A percentile compares a stretch with the other conserved stretches of the same genome.
phyloP scores from a whole-genome alignment of 331 rosid species.

The Acacia concinna region DNA sequence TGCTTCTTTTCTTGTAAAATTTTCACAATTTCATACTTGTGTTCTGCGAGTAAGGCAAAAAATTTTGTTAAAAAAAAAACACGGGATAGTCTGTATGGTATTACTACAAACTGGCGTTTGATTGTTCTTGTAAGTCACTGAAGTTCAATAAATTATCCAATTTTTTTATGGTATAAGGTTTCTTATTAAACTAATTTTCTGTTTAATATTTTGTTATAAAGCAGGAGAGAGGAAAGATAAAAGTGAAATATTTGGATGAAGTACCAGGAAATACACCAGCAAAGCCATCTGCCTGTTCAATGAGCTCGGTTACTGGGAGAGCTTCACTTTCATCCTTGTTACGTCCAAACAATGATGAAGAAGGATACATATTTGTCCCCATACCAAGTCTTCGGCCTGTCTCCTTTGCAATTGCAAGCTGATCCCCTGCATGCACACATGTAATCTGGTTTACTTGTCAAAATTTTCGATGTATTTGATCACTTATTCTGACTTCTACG shows the following conservation, averaged over 20 bases:
- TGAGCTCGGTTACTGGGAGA: constrained; percentile 75
- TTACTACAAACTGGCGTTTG: not conserved
- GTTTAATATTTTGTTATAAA: not conserved
- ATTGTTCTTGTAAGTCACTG: not conserved
- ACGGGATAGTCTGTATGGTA: constrained; percentile 6
- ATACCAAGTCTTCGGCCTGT: constrained; percentile 89
- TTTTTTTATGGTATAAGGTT: not conserved
- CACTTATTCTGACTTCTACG: not conserved
- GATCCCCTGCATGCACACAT: constrained; percentile 58
- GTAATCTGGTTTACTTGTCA: not conserved
- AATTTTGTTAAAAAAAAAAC: constrained; percentile 22
- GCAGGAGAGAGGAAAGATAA: not conserved
- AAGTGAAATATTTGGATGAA: constrained; percentile 3
- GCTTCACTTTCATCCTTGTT: constrained; percentile 66
- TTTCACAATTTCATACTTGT: constrained; percentile 69
- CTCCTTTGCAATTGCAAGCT: constrained; percentile 85
- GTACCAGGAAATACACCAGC: constrained; percentile 95
- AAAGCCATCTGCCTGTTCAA: constrained; percentile 89
- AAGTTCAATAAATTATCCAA: not conserved
- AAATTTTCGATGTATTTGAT: not conserved
- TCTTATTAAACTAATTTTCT: not conserved
- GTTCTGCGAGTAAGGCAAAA: constrained; percentile 52
- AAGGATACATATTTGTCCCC: constrained; percentile 96
- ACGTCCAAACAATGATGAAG: constrained; percentile 74
- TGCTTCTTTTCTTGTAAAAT: constrained; percentile 69